A percentile compares a stretch with the other conserved stretches of the same genome.
Conservation (phyloP, 192 early-diverging fungal species). For the Dissophora ornata region DNA sequence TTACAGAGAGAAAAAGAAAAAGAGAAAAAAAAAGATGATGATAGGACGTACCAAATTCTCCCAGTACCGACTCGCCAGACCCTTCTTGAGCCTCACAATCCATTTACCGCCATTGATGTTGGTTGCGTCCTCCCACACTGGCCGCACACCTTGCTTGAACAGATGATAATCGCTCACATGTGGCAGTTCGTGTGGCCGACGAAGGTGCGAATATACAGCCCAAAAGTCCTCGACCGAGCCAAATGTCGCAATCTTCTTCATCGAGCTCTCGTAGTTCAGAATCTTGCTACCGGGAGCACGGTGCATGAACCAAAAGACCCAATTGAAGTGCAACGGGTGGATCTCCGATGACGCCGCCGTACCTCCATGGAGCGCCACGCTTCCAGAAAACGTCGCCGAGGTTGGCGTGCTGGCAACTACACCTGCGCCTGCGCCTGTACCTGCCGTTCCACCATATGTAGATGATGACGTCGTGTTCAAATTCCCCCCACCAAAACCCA, state of each 20-base stretch:
- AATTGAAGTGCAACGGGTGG: slow-evolving; percentile 81
- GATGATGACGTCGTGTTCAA: not conserved
- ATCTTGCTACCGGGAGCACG: slow-evolving; percentile 87
- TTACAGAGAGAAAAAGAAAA: not conserved
- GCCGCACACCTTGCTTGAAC: slow-evolving; percentile 90
- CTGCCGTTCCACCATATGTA: not conserved
- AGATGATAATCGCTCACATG: slow-evolving; percentile 92
- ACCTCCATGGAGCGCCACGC: too few relatives aligned
- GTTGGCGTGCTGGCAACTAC: not conserved
- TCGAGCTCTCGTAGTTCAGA: slow-evolving; percentile 85
- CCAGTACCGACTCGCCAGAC: slow-evolving; percentile 91
- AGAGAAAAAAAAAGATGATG: slow-evolving; percentile 4
- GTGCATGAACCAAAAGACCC: slow-evolving; percentile 97
- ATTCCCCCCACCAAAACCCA: slow-evolving; percentile 1
- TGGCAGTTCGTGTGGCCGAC: slow-evolving; percentile 84
- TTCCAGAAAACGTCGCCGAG: not conserved
- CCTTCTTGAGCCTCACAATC: slow-evolving; percentile 95
- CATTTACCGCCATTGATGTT: slow-evolving; percentile 94
- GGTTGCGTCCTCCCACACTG: slow-evolving; percentile 92
- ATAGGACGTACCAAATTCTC: slow-evolving; percentile 75
- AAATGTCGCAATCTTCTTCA: slow-evolving; percentile 88
- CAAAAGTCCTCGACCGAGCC: slow-evolving; percentile 82
- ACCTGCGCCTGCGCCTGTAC: not conserved
- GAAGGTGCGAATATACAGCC: slow-evolving; percentile 81
- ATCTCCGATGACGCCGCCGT: slow-evolving; percentile 25